Percentiles rank a stretch among this genome's conserved stretches.
These are phyloP conservation scores for Zancudomyces culisetae DNA, from an alignment of 371 early-diverging fungal genomes.

Conservation along the genomic window DNA sequence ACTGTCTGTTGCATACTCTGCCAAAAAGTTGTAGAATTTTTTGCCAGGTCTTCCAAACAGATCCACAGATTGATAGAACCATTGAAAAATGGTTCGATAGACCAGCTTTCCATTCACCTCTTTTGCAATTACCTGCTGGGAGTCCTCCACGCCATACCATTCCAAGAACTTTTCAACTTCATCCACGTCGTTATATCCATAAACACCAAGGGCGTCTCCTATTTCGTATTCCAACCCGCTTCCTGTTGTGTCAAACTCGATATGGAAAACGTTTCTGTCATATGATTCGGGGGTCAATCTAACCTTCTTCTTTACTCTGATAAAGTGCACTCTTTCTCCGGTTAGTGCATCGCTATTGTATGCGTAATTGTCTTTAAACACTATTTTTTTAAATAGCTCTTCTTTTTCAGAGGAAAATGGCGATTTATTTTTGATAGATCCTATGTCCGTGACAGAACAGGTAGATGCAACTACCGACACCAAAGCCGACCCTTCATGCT, in stretches of 20 bases:
- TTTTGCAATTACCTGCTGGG: slow-evolving; percentile 34
- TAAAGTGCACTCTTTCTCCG: slow-evolving; percentile 26
- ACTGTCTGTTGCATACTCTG: slow-evolving; percentile 44
- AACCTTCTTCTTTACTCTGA: slow-evolving; percentile 50
- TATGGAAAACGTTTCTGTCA: slow-evolving; percentile 87
- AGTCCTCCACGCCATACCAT: slow-evolving; percentile 44
- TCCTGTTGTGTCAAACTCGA: slow-evolving; percentile 70
- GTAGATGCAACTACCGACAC: no score
- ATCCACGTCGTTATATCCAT: slow-evolving; percentile 61
- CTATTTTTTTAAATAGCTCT: no score
- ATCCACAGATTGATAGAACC: slow-evolving; percentile 65
- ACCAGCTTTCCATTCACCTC: slow-evolving; percentile 27
- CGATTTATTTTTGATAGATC: no score
- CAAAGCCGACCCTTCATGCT: no score
- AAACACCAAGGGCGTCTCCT: slow-evolving; percentile 85
- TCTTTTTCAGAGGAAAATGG: no score
- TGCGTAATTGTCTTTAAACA: not conserved
- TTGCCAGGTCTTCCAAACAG: slow-evolving; percentile 86
- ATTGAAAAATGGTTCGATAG: slow-evolving; percentile 51
- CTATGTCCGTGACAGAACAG: no score
- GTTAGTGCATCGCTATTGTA: not conserved
- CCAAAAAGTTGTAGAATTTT: slow-evolving; percentile 68
- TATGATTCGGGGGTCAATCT: slow-evolving; percentile 69
- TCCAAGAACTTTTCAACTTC: slow-evolving; percentile 52
- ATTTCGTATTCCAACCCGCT: slow-evolving; percentile 68